Percentiles rank a stretch among this genome's conserved stretches.
These are phyloP conservation scores for Xylariomycetidae sp. DNA, from an alignment of 2,329 filamentous ascomycete species.

Conservation along the genomic window DNA sequence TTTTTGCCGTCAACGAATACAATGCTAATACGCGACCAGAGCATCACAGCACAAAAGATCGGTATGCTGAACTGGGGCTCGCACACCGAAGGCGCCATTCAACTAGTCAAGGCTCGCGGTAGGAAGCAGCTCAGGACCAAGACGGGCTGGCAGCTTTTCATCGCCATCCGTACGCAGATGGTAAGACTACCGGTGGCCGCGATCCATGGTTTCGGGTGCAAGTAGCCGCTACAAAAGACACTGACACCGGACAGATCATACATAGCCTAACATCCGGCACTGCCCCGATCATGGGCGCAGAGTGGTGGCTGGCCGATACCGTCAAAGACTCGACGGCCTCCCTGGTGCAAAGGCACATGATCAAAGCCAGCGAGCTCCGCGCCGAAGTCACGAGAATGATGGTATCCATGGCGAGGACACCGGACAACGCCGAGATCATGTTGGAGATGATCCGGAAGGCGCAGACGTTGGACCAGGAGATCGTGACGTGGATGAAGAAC, in stretches of 20 bases:
- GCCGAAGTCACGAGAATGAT: conserved; percentile 47
- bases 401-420: conserved; percentile 36
- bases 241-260: conserved; percentile 36
- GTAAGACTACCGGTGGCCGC: conserved; percentile 36
- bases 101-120: conserved; percentile 52
- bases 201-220: too few species aligned
- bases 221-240: background rate
- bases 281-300: conserved; percentile 44
- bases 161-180: conserved; percentile 56
- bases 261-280: conserved; percentile 50
- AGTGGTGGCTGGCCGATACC: conserved; percentile 55
- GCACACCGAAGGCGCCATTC: conserved; percentile 58
- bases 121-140: conserved; percentile 48
- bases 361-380: conserved; percentile 50
- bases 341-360: conserved; percentile 44
- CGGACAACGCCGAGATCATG: conserved; percentile 45
- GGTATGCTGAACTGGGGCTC: conserved; percentile 55
- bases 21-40: conserved; percentile 20
- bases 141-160: conserved; percentile 49
- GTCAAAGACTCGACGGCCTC: conserved; percentile 42
- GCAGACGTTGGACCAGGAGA: conserved; percentile 46
- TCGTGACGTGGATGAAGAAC: conserved; percentile 43
- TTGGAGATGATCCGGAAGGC: conserved; percentile 45
- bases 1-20: background rate
- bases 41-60: conserved; percentile 48